phyloP scores from a whole-genome alignment of 2,329 filamentous ascomycete species.

The Monosporascus sp. region DNA sequence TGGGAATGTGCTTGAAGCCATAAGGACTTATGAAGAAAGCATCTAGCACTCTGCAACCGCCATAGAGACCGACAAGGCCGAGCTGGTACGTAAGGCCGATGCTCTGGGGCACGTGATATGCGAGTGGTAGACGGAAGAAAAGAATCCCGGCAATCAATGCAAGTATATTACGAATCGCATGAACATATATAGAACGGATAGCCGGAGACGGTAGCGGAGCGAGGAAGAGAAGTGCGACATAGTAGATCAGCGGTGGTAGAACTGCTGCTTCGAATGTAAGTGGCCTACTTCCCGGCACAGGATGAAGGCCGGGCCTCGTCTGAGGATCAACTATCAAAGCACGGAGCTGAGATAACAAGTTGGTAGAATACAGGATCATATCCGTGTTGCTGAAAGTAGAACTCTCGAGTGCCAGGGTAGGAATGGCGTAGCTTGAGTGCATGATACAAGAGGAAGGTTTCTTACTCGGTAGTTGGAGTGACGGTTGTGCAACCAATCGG shows the following conservation, averaged over 20 bases:
- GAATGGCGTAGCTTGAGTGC: not conserved
- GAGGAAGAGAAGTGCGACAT: slow-evolving; percentile 34
- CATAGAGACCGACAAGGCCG: slow-evolving; percentile 36
- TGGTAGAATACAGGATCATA: not conserved
- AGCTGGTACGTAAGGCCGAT: slow-evolving; percentile 40
- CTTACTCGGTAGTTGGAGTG: too few relatives aligned
- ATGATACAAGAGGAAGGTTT: too few relatives aligned
- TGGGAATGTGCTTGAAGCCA: slow-evolving; percentile 32
- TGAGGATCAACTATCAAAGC: slow-evolving; percentile 22
- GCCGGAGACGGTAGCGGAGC: slow-evolving; percentile 31
- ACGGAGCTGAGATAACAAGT: slow-evolving; percentile 3
- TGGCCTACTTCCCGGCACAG: slow-evolving; percentile 33
- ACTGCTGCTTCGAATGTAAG: slow-evolving; percentile 32
- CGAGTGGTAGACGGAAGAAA: slow-evolving; percentile 35
- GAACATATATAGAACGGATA: slow-evolving; percentile 22
- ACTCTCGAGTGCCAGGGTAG: not conserved
- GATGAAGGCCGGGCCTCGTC: slow-evolving; percentile 31
- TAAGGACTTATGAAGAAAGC: slow-evolving; percentile 38
- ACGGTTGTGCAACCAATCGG: too few relatives aligned
- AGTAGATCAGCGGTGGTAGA: slow-evolving; percentile 35
- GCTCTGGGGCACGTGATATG: slow-evolving; percentile 36
- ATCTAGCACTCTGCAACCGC: slow-evolving; percentile 34
- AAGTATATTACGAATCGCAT: slow-evolving; percentile 29
- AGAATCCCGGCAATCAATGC: slow-evolving; percentile 30
- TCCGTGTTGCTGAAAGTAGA: not conserved